Evolutionary conservation across 352 stramenopile genomes (phyloP).

Genomic region (Globisporangium spinosum): DNA sequence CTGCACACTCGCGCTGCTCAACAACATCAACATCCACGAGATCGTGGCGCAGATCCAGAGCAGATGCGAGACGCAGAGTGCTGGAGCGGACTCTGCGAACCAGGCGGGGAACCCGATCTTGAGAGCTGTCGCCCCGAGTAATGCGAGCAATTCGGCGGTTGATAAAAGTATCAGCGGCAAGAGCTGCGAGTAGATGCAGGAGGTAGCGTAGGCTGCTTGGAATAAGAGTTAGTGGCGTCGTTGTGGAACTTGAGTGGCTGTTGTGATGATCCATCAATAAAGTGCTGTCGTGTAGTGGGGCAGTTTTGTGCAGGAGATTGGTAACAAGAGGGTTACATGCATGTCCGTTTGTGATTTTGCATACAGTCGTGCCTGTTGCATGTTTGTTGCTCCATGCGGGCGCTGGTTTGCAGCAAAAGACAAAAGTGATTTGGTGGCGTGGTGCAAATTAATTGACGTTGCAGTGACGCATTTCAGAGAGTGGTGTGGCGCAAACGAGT

Average conservation of each 20-base stretch:
- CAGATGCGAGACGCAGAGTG: not conserved
- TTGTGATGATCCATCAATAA: not conserved
- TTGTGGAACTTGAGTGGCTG: not conserved
- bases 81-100: not conserved
- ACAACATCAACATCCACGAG: slow-evolving; percentile 21
- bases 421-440: not conserved
- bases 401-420: not conserved
- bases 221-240: not conserved
- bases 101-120: not conserved
- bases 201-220: not conserved
- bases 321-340: not conserved
- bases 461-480: not conserved
- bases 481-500: not conserved
- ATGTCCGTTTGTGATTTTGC: not conserved
- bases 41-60: slow-evolving; percentile 12
- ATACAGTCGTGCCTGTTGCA: not conserved
- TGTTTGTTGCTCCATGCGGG: not conserved
- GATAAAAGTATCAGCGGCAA: not conserved
- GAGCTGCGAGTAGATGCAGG: not conserved
- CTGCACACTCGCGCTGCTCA: slow-evolving; percentile 26
- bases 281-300: not conserved
- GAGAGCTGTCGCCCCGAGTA: not conserved
- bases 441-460: not conserved
- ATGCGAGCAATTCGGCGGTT: not conserved
- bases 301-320: not conserved